A percentile compares a stretch with the other conserved stretches of the same genome.
Evolutionary conservation across 805 yeast species (phyloP).

Genomic region (Starmera amethionina): DNA sequence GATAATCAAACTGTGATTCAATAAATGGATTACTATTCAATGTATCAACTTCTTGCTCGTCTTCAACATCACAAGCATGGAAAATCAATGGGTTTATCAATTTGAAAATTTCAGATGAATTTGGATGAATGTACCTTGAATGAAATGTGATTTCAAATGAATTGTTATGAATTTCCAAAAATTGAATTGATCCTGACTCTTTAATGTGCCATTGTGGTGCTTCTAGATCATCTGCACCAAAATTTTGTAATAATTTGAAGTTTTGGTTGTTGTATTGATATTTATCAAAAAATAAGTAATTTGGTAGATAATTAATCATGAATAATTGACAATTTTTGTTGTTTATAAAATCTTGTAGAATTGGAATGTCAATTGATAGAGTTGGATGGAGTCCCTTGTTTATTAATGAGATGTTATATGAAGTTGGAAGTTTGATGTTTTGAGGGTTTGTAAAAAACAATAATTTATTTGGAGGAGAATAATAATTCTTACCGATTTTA

Average conservation of each 20-base stretch:
- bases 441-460: slow-evolving; percentile 11
- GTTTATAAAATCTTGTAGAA: neutral
- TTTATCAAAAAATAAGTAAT: slow-evolving; percentile 40
- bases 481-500: slow-evolving; percentile 5
- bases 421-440: no score
- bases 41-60: slow-evolving; percentile 15
- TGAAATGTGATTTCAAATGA: slow-evolving; percentile 34
- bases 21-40: slow-evolving; percentile 28
- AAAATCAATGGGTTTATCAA: slow-evolving; percentile 33
- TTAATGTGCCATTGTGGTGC: slow-evolving; percentile 38
- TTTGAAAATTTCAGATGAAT: slow-evolving; percentile 10
- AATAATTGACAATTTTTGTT: slow-evolving; percentile 31
- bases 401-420: no score
- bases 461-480: slow-evolving; percentile 14
- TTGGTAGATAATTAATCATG: slow-evolving; percentile 33
- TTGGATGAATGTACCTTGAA: slow-evolving; percentile 37
- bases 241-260: slow-evolving; percentile 26
- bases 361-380: slow-evolving; percentile 6
- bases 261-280: slow-evolving; percentile 35
- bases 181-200: slow-evolving; percentile 37
- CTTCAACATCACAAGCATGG: slow-evolving; percentile 36
- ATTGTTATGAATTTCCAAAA: slow-evolving; percentile 24
- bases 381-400: slow-evolving; percentile 28
- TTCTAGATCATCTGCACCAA: slow-evolving; percentile 52
- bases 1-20: slow-evolving; percentile 30